Evolutionary conservation across 2,329 filamentous ascomycete species (phyloP), one percentile per base, ranked within the genome.

Genomic region (Zasmidium angulare): DNA sequence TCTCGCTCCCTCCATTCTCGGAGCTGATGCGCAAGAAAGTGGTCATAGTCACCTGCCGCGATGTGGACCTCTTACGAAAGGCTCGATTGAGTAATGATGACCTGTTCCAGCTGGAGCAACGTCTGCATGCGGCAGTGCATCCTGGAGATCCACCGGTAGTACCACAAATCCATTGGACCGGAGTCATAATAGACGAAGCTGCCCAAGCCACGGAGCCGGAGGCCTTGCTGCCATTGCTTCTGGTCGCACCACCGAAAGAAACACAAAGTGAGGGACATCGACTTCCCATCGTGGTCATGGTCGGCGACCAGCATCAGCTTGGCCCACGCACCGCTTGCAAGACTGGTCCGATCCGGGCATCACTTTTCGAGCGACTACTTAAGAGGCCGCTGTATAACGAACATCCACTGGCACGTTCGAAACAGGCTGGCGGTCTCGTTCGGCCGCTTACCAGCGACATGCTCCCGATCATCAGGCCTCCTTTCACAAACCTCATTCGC

Each of bases 301-400:
- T 68, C 2, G 66, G 68, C 14, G 68, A 70, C 46, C 66, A 69
- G 21, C 58, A 69, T 40, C 68, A 70, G 40, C 63, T 70, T 4
- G 67, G 67, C 19, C 66, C 68, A 14, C 64, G 68, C 4, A 70
- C 68, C 22, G 67, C 66, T 6, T 69, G 60, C 36, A 69, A 66
- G 43, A 50, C 23, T 20, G 21, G 55, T 3, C 49, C 50, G 0
- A 55, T 68, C 19, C 63, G 65, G 48, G 63, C 43, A 14, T 66
- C 66, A 7, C 58, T 68, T 1, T 70, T 70, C 52, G 68, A 69
- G 46, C 62, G 68, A 19, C 47, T 70, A 11, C 64, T 69, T 9
- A 29, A 29, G 1, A 56, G 64, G 20, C 55, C 63, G 21, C 36
- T 68, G 22, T 69, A 69, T 53, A n/a, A 19, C 20, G 61, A 64